Percentiles rank a stretch among this genome's conserved stretches.
Conservation (phyloP, 2,329 filamentous ascomycete genomes). For the Colletotrichum abscissum region DNA sequence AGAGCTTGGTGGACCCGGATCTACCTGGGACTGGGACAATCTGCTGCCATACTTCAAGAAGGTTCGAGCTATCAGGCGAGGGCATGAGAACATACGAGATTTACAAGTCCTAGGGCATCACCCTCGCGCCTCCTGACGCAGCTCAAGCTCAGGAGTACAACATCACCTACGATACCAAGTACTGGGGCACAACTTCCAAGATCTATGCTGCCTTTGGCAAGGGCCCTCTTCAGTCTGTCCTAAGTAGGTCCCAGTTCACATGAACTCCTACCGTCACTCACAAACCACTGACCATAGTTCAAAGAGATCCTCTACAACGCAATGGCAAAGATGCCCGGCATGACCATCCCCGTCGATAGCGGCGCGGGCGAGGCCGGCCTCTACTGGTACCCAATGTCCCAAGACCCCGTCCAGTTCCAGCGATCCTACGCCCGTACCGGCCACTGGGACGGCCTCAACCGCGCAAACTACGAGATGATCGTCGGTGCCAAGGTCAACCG, state of each 20-base stretch:
- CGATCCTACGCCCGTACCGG: slow-evolving; percentile 42
- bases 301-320: slow-evolving; percentile 39
- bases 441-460: slow-evolving; percentile 40
- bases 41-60: slow-evolving; percentile 58
- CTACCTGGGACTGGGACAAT: slow-evolving; percentile 51
- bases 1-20: slow-evolving; percentile 55
- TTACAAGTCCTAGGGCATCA: slow-evolving; percentile 28
- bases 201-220: slow-evolving; percentile 36
- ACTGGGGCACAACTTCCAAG: slow-evolving; percentile 37
- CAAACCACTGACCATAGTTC: not conserved
- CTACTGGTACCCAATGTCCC: slow-evolving; percentile 42
- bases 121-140: slow-evolving; percentile 35
- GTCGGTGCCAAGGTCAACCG: slow-evolving; percentile 39
- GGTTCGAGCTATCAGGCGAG: slow-evolving; percentile 36
- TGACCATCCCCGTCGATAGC: slow-evolving; percentile 40
- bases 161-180: slow-evolving; percentile 37
- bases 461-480: slow-evolving; percentile 42
- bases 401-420: slow-evolving; percentile 37
- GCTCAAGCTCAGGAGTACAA: slow-evolving; percentile 36
- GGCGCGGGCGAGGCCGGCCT: slow-evolving; percentile 41
- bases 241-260: slow-evolving; percentile 21
- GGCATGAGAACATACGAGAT: accelerated
- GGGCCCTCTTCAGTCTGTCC: slow-evolving; percentile 26
- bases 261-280: not conserved
- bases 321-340: slow-evolving; percentile 41